phyloP scores from a whole-genome alignment of 2,329 filamentous ascomycete genomes.

The Claviceps pusilla region DNA sequence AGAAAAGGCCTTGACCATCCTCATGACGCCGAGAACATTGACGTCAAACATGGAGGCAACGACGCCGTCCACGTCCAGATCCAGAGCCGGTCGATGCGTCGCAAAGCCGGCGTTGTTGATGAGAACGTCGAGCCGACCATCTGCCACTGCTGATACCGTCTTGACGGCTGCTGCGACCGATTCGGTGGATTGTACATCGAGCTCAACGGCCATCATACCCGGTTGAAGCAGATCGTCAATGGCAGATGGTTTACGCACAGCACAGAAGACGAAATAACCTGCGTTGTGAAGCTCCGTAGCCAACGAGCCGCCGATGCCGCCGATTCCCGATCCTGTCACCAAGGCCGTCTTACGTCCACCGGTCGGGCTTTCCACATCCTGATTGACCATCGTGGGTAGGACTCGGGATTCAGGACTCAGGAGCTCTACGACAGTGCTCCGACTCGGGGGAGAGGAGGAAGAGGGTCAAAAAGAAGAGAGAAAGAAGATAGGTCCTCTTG shows the following conservation, averaged over 20 bases:
- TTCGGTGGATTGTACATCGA: slow-evolving; percentile 18
- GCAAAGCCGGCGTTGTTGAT: slow-evolving; percentile 12
- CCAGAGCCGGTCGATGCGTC: slow-evolving; percentile 14
- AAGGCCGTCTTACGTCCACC: slow-evolving; percentile 2
- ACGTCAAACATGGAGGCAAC: slow-evolving; percentile 25
- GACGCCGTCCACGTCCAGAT: slow-evolving; percentile 14
- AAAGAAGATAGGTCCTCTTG: too few species aligned
- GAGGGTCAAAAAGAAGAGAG: too few species aligned
- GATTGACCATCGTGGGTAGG: background rate
- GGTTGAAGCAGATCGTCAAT: slow-evolving; percentile 13
- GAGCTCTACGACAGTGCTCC: too few species aligned
- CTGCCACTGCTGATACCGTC: slow-evolving; percentile 6
- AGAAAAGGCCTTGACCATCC: slow-evolving; percentile 10
- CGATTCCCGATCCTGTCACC: slow-evolving; percentile 5
- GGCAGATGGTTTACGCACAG: slow-evolving; percentile 12
- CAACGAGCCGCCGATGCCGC: slow-evolving; percentile 15
- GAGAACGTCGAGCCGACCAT: slow-evolving; percentile 9
- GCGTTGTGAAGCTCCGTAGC: slow-evolving; percentile 9
- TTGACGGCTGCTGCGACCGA: slow-evolving; percentile 13
- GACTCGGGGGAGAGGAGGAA: too few species aligned
- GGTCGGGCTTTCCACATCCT: background rate
- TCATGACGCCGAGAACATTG: slow-evolving; percentile 25
- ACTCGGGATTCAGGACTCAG: too few species aligned
- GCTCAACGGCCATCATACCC: slow-evolving; percentile 11
- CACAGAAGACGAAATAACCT: slow-evolving; percentile 20